Percentiles rank a stretch among this genome's conserved stretches.
These are phyloP conservation scores for Saturnispora sekii DNA, from an alignment of 805 yeast genomes.

Conservation along the genomic window DNA sequence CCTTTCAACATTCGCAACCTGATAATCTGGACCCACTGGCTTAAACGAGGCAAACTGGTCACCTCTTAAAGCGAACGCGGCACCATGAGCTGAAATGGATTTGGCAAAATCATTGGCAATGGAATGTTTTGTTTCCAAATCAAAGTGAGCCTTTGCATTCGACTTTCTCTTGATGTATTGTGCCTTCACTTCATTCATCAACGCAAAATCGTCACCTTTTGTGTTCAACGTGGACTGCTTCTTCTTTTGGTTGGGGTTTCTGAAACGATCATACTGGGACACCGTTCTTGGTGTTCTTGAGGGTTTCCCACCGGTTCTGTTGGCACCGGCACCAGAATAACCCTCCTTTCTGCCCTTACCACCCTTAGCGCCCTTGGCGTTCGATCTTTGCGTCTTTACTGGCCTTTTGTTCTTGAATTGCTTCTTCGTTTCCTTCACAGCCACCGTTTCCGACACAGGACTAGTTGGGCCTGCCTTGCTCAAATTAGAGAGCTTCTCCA, in stretches of 20 bases:
- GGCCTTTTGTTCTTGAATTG: neutral
- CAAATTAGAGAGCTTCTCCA: constrained; percentile 5
- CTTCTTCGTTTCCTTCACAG: neutral
- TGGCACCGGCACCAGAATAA: neutral
- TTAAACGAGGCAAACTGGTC: constrained; percentile 5
- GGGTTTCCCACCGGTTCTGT: constrained; percentile 2
- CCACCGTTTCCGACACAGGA: neutral
- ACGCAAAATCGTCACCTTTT: constrained; percentile 10
- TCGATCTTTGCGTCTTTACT: too few species aligned
- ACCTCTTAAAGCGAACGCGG: neutral
- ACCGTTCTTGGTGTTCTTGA: constrained; percentile 9
- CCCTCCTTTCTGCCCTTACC: neutral
- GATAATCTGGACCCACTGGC: neutral
- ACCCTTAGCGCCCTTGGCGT: neutral
- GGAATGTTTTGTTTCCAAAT: constrained; percentile 1
- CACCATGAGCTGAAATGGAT: constrained; percentile 8
- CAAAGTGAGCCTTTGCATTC: neutral
- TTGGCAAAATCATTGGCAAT: constrained; percentile 3
- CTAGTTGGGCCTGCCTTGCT: constrained; percentile 1
- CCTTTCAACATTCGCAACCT: constrained; percentile 1
- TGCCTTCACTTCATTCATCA: constrained; percentile 8
- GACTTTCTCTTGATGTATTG: constrained; percentile 12
- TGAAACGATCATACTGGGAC: constrained; percentile 12
- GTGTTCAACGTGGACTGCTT: constrained; percentile 5
- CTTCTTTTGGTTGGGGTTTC: constrained; percentile 7